These are phyloP conservation scores for Quambalaria eucalypti DNA, from an alignment of 1,284 basidiomycete genomes.

Conservation along the genomic window DNA sequence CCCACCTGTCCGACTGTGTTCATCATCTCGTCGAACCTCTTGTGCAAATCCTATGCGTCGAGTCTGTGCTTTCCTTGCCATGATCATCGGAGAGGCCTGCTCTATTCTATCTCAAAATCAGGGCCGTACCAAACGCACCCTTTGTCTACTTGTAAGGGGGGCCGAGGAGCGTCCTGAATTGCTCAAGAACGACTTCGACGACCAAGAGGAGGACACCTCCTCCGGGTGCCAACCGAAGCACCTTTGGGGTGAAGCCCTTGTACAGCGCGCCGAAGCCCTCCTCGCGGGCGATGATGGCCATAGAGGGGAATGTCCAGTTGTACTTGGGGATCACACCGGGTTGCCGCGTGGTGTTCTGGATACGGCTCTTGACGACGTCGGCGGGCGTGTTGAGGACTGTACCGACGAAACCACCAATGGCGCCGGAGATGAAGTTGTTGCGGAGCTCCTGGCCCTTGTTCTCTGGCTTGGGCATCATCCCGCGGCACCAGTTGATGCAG, in stretches of 20 bases:
- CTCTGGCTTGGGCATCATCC: constrained; percentile 67
- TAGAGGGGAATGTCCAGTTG: constrained; percentile 66
- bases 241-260: constrained; percentile 69
- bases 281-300: constrained; percentile 72
- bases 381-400: constrained; percentile 68
- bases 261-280: constrained; percentile 84
- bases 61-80: too few relatives aligned
- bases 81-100: too few relatives aligned
- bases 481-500: constrained; percentile 73
- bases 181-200: constrained; percentile 34
- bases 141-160: background rate
- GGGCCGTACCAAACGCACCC: too few relatives aligned
- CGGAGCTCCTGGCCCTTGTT: constrained; percentile 60
- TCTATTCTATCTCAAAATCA: too few relatives aligned
- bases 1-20: too few relatives aligned
- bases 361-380: constrained; percentile 89
- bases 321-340: constrained; percentile 59
- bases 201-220: constrained; percentile 79
- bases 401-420: constrained; percentile 82
- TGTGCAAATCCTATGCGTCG: too few relatives aligned
- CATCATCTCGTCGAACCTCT: too few relatives aligned
- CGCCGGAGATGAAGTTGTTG: constrained; percentile 87
- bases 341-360: constrained; percentile 57
- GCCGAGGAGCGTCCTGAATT: constrained; percentile 29
- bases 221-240: constrained; percentile 75